Evolutionary conservation across 1,284 basidiomycete species (phyloP).

Genomic region (Lentinula novae-zelandiae): DNA sequence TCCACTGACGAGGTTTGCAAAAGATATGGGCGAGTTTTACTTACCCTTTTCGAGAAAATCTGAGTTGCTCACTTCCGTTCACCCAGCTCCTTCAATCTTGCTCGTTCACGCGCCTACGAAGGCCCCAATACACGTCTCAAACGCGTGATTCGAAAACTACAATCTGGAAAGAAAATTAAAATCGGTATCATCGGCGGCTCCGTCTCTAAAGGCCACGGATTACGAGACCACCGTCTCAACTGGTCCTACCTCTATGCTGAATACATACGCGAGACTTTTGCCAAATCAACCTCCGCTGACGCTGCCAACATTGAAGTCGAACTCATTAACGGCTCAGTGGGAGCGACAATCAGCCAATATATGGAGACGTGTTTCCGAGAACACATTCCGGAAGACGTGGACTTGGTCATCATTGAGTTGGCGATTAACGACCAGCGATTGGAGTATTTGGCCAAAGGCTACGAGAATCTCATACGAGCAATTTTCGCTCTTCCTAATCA

Average conservation of each 20-base stretch:
- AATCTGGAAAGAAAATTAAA: not conserved
- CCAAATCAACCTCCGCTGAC: not conserved
- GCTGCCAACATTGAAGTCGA: not conserved
- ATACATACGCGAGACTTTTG: not conserved
- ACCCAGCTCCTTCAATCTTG: not conserved
- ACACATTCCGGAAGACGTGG: slow-evolving; percentile 1
- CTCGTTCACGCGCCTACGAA: slow-evolving; percentile 6
- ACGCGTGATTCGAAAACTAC: slow-evolving; percentile 1
- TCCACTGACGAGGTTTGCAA: not conserved
- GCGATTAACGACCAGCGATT: slow-evolving; percentile 2
- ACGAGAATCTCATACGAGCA: slow-evolving; percentile 1
- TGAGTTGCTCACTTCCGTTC: not conserved
- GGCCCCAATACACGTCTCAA: not conserved
- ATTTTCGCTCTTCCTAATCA: not conserved
- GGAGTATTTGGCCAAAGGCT: not conserved
- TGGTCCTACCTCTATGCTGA: not conserved
- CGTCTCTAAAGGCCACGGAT: not conserved
- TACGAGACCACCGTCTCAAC: not conserved
- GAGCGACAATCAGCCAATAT: slow-evolving; percentile 1
- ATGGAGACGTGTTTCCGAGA: slow-evolving; percentile 7
- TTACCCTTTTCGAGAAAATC: not conserved
- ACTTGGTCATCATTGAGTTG: slow-evolving; percentile 1
- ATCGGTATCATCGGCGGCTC: slow-evolving; percentile 5
- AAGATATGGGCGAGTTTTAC: not conserved
- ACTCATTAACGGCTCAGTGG: slow-evolving; percentile 1